Percentiles rank a stretch among this genome's conserved stretches.
phyloP scores from a whole-genome alignment of 345 rosid species.

The Psidium friedrichsthalianum region DNA sequence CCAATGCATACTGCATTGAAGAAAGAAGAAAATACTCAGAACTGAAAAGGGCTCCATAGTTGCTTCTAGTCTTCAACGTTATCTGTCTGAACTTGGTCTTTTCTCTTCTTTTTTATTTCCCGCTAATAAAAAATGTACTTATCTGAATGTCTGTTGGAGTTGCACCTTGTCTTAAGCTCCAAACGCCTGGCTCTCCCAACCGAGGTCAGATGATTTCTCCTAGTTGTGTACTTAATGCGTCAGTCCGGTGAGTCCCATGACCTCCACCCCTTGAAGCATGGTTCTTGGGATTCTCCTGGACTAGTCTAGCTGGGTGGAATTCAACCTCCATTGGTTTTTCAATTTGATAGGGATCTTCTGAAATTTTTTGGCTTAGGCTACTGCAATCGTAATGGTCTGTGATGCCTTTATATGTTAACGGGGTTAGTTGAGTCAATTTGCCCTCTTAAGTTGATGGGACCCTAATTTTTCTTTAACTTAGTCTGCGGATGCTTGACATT shows the following conservation, averaged over 20 bases:
- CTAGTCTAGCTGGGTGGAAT: neutral
- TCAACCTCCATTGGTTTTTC: neutral
- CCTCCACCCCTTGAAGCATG: neutral
- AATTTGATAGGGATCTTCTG: no score
- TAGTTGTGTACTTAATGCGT: neutral
- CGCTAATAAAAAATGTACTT: neutral
- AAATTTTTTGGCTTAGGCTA: neutral
- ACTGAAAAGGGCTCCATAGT: neutral
- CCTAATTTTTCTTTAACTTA: neutral
- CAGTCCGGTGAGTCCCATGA: neutral
- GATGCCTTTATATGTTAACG: neutral
- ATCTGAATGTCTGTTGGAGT: no score
- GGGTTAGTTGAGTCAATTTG: neutral
- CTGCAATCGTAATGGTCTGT: neutral
- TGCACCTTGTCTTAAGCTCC: no score
- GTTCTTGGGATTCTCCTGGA: neutral
- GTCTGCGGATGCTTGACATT: neutral
- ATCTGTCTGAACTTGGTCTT: neutral
- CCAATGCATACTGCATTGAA: neutral
- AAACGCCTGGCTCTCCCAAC: neutral
- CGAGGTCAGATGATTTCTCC: neutral
- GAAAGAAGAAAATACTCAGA: neutral
- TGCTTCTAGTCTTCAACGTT: neutral
- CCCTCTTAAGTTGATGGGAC: neutral
- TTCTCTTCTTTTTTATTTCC: neutral